Conservation (phyloP, 768 basidiomycete genomes). For the Lactifluus echinatus region DNA sequence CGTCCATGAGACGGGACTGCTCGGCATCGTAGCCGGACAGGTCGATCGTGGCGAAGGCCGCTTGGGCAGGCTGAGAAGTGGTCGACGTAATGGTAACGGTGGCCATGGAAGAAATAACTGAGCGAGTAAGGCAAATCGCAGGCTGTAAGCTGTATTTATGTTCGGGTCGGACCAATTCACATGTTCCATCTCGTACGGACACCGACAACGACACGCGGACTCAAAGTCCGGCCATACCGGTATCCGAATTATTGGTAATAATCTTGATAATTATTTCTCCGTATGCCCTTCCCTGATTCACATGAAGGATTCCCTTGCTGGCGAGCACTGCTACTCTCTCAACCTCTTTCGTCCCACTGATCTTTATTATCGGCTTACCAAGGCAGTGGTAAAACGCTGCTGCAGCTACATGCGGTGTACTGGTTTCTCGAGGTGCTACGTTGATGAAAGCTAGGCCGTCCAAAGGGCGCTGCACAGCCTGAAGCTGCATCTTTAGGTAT, state of each 20-base stretch:
- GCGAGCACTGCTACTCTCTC: conserved; percentile 46
- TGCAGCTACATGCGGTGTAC: conserved; percentile 69
- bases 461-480: conserved; percentile 41
- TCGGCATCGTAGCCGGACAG: conserved; percentile 82
- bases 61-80: conserved; percentile 1
- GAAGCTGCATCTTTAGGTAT: conserved; percentile 70
- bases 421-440: conserved; percentile 56
- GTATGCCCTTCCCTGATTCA: conserved; percentile 56
- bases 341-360: background rate
- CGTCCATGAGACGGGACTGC: conserved; percentile 93
- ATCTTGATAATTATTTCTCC: conserved; percentile 40
- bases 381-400: conserved; percentile 82
- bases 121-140: background rate
- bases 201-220: too few species aligned
- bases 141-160: conserved; percentile 12
- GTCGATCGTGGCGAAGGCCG: conserved; percentile 58
- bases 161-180: conserved; percentile 1
- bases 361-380: conserved; percentile 34
- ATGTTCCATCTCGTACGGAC: too few species aligned
- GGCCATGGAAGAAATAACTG: conserved; percentile 21
- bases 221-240: too few species aligned
- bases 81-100: conserved; percentile 36
- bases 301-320: conserved; percentile 59
- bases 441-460: conserved; percentile 50
- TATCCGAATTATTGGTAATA: conserved; percentile 3